Percentiles rank a stretch among this genome's conserved stretches.
These are phyloP conservation scores for Sporisorium sorghi DNA, from an alignment of 1,284 basidiomycete genomes.

Conservation along the genomic window DNA sequence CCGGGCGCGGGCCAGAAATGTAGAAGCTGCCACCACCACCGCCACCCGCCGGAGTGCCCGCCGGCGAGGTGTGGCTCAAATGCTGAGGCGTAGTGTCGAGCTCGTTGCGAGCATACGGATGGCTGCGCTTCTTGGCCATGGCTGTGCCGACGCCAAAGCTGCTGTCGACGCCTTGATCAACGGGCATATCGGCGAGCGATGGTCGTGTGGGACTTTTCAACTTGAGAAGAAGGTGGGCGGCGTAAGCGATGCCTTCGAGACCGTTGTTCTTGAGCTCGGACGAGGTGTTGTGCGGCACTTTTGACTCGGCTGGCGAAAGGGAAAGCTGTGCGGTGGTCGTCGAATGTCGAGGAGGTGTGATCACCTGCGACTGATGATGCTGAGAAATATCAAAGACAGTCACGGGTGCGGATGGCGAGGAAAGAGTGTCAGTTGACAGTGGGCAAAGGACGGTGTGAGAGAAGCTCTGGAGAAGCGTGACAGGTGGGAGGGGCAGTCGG, in stretches of 20 bases:
- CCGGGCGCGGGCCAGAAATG: conserved; percentile 38
- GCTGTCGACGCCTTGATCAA: neutral
- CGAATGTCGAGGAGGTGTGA: neutral
- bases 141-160: conserved; percentile 1
- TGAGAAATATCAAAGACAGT: neutral
- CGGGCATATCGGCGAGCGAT: neutral
- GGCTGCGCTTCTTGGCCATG: conserved; percentile 26
- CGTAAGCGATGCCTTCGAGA: conserved; percentile 41
- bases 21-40: conserved; percentile 18
- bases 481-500: conserved; percentile 9
- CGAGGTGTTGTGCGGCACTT: neutral
- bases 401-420: no score
- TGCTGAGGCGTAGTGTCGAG: neutral
- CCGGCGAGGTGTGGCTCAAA: neutral
- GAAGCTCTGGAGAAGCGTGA: neutral
- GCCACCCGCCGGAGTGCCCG: neutral
- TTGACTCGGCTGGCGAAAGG: neutral
- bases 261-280: conserved; percentile 10
- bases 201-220: conserved; percentile 3
- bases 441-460: neutral
- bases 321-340: neutral
- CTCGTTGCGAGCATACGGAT: conserved; percentile 26
- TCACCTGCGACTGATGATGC: neutral
- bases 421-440: neutral
- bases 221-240: conserved; percentile 30